Conservation (phyloP, 768 basidiomycete genomes). For the Phaffia tasmanica region DNA sequence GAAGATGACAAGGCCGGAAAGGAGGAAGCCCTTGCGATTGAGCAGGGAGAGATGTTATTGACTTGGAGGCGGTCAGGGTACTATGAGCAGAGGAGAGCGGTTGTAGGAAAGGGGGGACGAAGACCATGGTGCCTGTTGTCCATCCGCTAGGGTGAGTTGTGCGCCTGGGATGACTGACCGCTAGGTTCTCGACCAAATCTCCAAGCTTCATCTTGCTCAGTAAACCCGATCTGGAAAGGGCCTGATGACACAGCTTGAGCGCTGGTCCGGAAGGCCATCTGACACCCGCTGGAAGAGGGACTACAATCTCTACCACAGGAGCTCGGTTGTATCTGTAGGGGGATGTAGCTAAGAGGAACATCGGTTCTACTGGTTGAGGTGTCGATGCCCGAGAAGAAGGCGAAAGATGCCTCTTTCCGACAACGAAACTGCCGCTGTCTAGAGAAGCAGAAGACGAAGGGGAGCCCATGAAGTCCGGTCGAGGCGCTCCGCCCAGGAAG, state of each 20-base stretch:
- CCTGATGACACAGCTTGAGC: constrained; percentile 21
- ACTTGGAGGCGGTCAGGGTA: not conserved
- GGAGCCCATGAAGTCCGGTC: not conserved
- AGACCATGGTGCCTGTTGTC: constrained; percentile 22
- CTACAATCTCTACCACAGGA: constrained; percentile 18
- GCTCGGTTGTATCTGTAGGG: constrained; percentile 20
- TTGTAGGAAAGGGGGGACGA: constrained; percentile 22
- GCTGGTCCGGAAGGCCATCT: constrained; percentile 18
- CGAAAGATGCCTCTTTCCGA: constrained; percentile 2
- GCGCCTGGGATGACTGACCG: constrained; percentile 7
- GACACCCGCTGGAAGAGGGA: constrained; percentile 12
- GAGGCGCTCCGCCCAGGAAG: not conserved
- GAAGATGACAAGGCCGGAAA: constrained; percentile 31
- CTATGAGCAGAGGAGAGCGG: constrained; percentile 17
- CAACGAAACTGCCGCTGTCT: not conserved
- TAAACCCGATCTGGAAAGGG: constrained; percentile 12
- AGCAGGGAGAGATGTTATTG: not conserved
- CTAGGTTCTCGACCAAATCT: constrained; percentile 22
- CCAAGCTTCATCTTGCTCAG: constrained; percentile 17
- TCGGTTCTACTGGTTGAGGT: constrained; percentile 14
- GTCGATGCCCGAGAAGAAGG: not conserved
- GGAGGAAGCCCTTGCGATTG: not conserved
- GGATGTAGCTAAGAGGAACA: constrained; percentile 1
- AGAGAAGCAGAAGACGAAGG: not conserved
- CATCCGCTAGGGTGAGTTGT: not conserved